These are phyloP conservation scores for Gossypioides kirkii DNA, from an alignment of 345 rosid species.

Conservation along the genomic window DNA sequence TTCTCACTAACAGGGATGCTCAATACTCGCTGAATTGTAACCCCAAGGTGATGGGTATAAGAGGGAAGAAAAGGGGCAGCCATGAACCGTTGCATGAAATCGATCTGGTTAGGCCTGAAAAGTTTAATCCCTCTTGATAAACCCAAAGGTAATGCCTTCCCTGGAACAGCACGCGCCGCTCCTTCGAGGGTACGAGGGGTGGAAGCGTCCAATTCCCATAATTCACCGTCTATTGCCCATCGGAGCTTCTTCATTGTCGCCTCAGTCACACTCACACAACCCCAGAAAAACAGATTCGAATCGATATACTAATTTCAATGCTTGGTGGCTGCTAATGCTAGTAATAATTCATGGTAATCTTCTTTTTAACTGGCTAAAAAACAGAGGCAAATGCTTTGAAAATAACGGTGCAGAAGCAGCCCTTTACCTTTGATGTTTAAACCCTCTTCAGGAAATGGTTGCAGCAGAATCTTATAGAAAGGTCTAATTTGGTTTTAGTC, in stretches of 20 bases:
- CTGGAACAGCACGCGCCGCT: constrained; percentile 60
- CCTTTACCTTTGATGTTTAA: neutral
- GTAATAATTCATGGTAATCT: neutral
- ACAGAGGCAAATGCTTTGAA: neutral
- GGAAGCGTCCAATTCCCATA: constrained; percentile 79
- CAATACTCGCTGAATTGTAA: constrained; percentile 49
- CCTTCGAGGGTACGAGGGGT: constrained; percentile 78
- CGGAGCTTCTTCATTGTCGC: constrained; percentile 59
- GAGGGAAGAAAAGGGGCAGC: constrained; percentile 51
- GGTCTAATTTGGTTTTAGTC: too few relatives aligned
- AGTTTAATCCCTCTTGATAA: constrained; percentile 68
- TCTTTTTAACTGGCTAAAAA: neutral
- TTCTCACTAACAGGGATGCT: constrained; percentile 51
- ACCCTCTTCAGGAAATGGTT: neutral
- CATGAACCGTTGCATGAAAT: constrained; percentile 94
- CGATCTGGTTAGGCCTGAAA: constrained; percentile 67
- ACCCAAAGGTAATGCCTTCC: constrained; percentile 65
- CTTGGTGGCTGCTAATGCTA: neutral
- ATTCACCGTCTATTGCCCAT: constrained; percentile 75
- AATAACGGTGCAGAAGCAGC: too few relatives aligned
- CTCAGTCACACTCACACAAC: neutral
- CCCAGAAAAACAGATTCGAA: neutral
- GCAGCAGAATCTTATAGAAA: neutral
- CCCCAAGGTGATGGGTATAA: neutral
- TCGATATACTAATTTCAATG: neutral